Evolutionary conservation across 2,329 filamentous ascomycete genomes (phyloP).

Genomic region (Gremmenia infestans): DNA sequence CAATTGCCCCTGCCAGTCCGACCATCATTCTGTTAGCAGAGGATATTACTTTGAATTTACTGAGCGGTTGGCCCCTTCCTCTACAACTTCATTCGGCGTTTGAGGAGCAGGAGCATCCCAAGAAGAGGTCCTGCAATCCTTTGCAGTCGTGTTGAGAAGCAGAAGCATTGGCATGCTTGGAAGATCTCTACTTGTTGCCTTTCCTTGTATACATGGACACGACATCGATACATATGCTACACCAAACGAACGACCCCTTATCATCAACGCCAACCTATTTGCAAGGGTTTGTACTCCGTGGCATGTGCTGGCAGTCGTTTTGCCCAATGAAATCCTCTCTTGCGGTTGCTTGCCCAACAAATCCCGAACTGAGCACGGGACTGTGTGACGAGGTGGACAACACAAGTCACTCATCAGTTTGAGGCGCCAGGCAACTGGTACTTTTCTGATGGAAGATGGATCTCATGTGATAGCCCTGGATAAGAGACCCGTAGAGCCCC

Average conservation of each 20-base stretch:
- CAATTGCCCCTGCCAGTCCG: too few species aligned
- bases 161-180: not conserved
- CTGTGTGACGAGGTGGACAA: constrained; percentile 3
- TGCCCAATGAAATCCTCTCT: constrained; percentile 10
- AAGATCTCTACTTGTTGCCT: not conserved
- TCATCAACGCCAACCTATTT: too few species aligned
- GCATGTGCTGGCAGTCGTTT: constrained; percentile 20
- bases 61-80: too few species aligned
- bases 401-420: not conserved
- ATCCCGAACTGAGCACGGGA: not conserved
- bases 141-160: not conserved
- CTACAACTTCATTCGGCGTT: too few species aligned
- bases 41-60: too few species aligned
- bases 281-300: not conserved
- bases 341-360: constrained; percentile 6
- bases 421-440: not conserved
- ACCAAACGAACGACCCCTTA: not conserved
- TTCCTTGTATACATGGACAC: not conserved
- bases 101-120: too few species aligned
- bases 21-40: too few species aligned
- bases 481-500: not conserved
- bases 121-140: too few species aligned
- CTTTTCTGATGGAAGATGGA: not conserved
- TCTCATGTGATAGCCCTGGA: not conserved
- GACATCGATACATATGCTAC: not conserved